A percentile compares a stretch with the other conserved stretches of the same genome.
These are phyloP conservation scores for Claviceps fusiformis DNA, from an alignment of 2,329 filamentous ascomycete genomes.

Conservation along the genomic window DNA sequence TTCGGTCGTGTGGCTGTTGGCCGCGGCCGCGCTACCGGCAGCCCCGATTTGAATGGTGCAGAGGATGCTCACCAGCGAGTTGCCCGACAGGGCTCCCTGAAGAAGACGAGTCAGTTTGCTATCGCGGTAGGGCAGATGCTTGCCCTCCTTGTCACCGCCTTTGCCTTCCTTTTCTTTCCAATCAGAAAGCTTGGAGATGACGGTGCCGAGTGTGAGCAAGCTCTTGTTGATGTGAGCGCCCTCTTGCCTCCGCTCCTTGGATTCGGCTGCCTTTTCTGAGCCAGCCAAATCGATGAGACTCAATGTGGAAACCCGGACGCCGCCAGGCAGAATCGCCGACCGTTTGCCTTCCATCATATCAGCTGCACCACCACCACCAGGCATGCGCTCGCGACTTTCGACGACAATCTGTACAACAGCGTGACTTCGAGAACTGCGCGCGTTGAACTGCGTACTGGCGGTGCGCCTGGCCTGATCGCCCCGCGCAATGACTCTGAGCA, in stretches of 20 bases:
- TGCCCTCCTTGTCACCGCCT: slow-evolving; percentile 64
- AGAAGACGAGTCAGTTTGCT: slow-evolving; percentile 91
- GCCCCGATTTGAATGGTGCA: slow-evolving; percentile 91
- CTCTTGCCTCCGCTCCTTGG: slow-evolving; percentile 85
- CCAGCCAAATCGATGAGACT: slow-evolving; percentile 94
- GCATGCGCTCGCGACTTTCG: slow-evolving; percentile 79
- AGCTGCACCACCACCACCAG: slow-evolving; percentile 31
- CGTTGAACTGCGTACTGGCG: slow-evolving; percentile 92
- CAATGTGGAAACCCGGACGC: slow-evolving; percentile 86
- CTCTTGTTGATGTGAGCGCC: slow-evolving; percentile 99
- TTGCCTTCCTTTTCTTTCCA: slow-evolving; percentile 72
- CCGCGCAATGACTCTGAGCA: slow-evolving; percentile 84
- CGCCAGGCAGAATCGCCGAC: slow-evolving; percentile 61
- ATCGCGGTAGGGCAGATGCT: slow-evolving; percentile 91
- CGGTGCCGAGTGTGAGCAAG: slow-evolving; percentile 82
- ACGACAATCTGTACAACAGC: slow-evolving; percentile 98
- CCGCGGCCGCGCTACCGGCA: slow-evolving; percentile 54
- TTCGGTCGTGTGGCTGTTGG: slow-evolving; percentile 67
- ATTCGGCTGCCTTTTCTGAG: slow-evolving; percentile 89
- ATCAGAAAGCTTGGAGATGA: slow-evolving; percentile 85
- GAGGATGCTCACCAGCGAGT: slow-evolving; percentile 90
- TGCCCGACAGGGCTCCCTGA: slow-evolving; percentile 83
- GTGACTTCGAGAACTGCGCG: slow-evolving; percentile 91
- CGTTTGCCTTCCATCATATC: slow-evolving; percentile 39
- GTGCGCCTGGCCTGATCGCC: slow-evolving; percentile 84